Conservation (phyloP, 768 basidiomycete genomes). For the Cyathus striatus region DNA sequence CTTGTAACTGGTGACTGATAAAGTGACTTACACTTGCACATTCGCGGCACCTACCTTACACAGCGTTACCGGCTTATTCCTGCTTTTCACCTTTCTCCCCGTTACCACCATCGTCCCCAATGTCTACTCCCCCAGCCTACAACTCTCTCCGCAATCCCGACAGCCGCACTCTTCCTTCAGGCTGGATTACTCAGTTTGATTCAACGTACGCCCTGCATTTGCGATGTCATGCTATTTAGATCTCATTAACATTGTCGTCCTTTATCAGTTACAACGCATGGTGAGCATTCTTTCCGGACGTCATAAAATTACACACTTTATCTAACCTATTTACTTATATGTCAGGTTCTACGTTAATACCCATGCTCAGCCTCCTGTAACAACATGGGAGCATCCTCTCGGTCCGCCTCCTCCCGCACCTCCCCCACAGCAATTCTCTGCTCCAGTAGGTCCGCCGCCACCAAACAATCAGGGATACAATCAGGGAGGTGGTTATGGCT, state of each 20-base stretch:
- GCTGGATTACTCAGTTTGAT: slow-evolving; percentile 70
- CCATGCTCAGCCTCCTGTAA: slow-evolving; percentile 50
- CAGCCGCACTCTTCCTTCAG: slow-evolving; percentile 52
- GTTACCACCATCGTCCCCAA: slow-evolving; percentile 5
- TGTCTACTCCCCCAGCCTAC: slow-evolving; percentile 42
- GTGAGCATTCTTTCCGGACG: too few species aligned
- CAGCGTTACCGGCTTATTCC: too few species aligned
- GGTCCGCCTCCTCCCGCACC: slow-evolving; percentile 35
- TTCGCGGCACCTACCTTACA: too few species aligned
- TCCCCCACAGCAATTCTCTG: slow-evolving; percentile 27
- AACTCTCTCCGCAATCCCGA: slow-evolving; percentile 42
- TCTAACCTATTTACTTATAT: too few species aligned
- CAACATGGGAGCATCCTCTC: slow-evolving; percentile 69
- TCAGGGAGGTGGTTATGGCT: slow-evolving; percentile 5
- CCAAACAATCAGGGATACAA: slow-evolving; percentile 23
- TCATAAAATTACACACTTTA: too few species aligned
- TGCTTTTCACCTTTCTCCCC: neutral
- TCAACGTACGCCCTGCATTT: slow-evolving; percentile 48
- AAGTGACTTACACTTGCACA: too few species aligned
- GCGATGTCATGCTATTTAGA: slow-evolving; percentile 17
- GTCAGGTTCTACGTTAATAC: slow-evolving; percentile 79
- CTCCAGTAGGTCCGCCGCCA: slow-evolving; percentile 44
- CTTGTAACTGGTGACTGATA: too few species aligned
- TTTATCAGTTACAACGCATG: slow-evolving; percentile 49
- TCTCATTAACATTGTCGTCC: slow-evolving; percentile 8